Evolutionary conservation across 2,329 filamentous ascomycete genomes (phyloP).

Genomic region (Arthrobotrys sphaeroides): DNA sequence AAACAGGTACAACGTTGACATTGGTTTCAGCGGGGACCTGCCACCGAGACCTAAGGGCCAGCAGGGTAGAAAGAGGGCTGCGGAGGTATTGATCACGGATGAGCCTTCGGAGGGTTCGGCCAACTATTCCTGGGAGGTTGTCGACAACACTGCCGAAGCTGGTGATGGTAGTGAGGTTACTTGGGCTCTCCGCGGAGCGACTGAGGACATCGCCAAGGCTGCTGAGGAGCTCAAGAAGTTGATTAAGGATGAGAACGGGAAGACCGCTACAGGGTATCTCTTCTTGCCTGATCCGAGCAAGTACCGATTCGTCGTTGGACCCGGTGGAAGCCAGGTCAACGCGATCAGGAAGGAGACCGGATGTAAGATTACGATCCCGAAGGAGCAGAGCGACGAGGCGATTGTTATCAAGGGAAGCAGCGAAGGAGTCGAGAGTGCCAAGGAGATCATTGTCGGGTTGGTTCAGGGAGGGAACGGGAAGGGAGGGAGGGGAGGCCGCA

Average conservation of each 20-base stretch:
- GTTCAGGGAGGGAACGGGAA: slow-evolving; percentile 63
- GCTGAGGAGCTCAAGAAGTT: slow-evolving; percentile 77
- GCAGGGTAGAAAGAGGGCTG: slow-evolving; percentile 66
- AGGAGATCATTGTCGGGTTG: slow-evolving; percentile 85
- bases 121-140: slow-evolving; percentile 82
- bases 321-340: slow-evolving; percentile 90
- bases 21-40: slow-evolving; percentile 85
- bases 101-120: slow-evolving; percentile 68
- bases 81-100: slow-evolving; percentile 90
- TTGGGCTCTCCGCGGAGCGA: slow-evolving; percentile 84
- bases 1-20: slow-evolving; percentile 84
- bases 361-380: slow-evolving; percentile 92
- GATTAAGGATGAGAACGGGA: slow-evolving; percentile 75
- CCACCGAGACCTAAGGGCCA: slow-evolving; percentile 70
- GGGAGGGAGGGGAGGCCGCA: slow-evolving; percentile 18
- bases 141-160: slow-evolving; percentile 69
- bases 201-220: slow-evolving; percentile 83
- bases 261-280: slow-evolving; percentile 81
- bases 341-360: slow-evolving; percentile 89
- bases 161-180: slow-evolving; percentile 71
- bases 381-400: slow-evolving; percentile 80
- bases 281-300: slow-evolving; percentile 87
- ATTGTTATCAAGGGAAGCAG: slow-evolving; percentile 86
- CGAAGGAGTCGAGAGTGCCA: slow-evolving; percentile 85
- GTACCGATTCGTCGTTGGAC: slow-evolving; percentile 89